Base-by-base conservation (phyloP, 2,329 filamentous ascomycete species). In the Ambrosiella cleistominuta region DNA sequence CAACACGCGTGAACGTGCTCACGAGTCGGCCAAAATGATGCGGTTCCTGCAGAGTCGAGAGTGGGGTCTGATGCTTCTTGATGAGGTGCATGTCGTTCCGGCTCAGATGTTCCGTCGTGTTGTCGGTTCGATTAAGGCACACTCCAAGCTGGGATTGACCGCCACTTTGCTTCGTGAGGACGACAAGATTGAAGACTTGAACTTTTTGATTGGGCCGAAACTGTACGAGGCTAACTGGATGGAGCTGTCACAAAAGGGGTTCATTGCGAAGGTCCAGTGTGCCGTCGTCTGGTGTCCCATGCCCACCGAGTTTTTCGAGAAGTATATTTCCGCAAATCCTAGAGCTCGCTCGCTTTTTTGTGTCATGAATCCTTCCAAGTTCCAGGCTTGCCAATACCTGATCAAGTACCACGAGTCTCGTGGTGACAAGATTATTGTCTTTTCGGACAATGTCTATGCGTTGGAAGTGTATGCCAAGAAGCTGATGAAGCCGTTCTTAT, bases 211-310 rank as follows among this genome's bases (percentile, higher is more conserved):
- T 65, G 93, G 93, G 0, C 93, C 93, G 0, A 98, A 98, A 69
- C 75, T 98, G 0, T 98, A 95, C 67, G 93, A 98, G 70, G 93
- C 93, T 36, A 98, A 98, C 69, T 98, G 93, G 93, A 95, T 97
- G 83, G 93, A 98, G 69, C 79, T 98, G 45, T 93, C 91, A 1
- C 88, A 96, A 66, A 89, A 96, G 70, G 93, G 93, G 0, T 90
- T 96, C 67, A 98, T 98, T 68, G 93, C 93, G 40, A 85, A 88
- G 64, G 93, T 98, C 1, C 93, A 98, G 69, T 98, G 93, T 69
- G 93, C 93, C 12, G 93, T 98, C 70, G 93, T 98, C 6, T 98
- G 93, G 93, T 98, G 93, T 67, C 89, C 91, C 1, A 98, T 98
- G 93, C 95, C 93, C 0, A 93, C 90, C 0, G 93, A 98, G 65